These are phyloP conservation scores for Xylaria sp. DNA, from an alignment of 2,329 filamentous ascomycete genomes.

Conservation along the genomic window DNA sequence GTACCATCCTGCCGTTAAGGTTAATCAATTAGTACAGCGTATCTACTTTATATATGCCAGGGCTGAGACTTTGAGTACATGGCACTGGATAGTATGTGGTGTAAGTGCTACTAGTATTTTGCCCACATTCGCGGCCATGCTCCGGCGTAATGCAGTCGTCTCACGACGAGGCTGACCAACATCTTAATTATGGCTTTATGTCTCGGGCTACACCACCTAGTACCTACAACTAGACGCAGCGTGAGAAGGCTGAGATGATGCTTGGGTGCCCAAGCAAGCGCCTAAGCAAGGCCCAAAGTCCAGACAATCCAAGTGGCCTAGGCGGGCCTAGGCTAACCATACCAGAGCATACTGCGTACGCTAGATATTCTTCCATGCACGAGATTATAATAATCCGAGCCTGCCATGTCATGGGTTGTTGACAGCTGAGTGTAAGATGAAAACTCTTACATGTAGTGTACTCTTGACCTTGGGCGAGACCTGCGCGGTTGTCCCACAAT, in stretches of 20 bases:
- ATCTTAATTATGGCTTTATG: background rate
- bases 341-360: background rate
- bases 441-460: too few relatives aligned
- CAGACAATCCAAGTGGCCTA: background rate
- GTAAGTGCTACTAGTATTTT: background rate
- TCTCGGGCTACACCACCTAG: background rate
- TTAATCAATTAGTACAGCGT: too few relatives aligned
- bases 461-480: background rate
- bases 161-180: slow-evolving; percentile 1
- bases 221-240: too few relatives aligned
- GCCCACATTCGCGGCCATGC: slow-evolving; percentile 6
- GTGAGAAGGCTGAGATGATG: too few relatives aligned
- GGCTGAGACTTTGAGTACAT: too few relatives aligned
- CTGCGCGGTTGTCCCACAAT: slow-evolving; percentile 2
- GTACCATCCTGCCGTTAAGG: too few relatives aligned
- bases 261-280: background rate
- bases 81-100: too few relatives aligned
- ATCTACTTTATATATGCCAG: too few relatives aligned
- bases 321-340: background rate
- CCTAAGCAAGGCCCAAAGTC: too few relatives aligned
- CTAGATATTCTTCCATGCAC: background rate
- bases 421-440: slow-evolving; percentile 1
- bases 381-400: slow-evolving; percentile 16
- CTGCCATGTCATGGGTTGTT: slow-evolving; percentile 3
- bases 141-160: slow-evolving; percentile 3